Base-by-base conservation (phyloP, 176 grass and related monocot genomes). In the Bonia amplexicaulis region DNA sequence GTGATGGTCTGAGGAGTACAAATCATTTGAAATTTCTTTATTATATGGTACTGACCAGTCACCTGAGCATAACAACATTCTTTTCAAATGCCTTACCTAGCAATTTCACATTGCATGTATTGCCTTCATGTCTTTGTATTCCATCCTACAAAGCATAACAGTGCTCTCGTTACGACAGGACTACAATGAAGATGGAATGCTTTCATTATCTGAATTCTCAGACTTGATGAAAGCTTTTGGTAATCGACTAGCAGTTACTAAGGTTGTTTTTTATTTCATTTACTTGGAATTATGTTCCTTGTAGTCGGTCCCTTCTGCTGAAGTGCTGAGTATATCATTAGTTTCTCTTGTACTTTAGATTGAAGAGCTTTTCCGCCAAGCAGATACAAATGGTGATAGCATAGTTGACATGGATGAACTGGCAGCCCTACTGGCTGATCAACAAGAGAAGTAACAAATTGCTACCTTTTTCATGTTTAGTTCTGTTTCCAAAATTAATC, bases 361-460 rank as follows among this genome's bases (percentile, higher is more conserved):
- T 68, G 91, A 99, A 92, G 96, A 94, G 46, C 87, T 99, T 54
- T 99, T 99, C 71, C 87, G 79, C 62, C 86, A 77, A 87, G 96
- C 91, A 26, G 96, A 99, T 89, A 94, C 80, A 84, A 99, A 99
- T 88, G 82, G 82, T 33, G 93, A 99, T 92, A 91, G 82, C 78
- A 91, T 94, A 81, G 96, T 99, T 89, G 96, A 96, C 83, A 94
- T 99, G 81, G 91, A 96, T 87, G 96, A 99, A 77, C 84, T 99
- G 74, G 84, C 96, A 49, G 83, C 82, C 66, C 84, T 99, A 29
- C 71, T 99, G 26, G 88, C 93, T 70, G 70, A 90, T 92, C 93
- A 94, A 89, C 93, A 96, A 89, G 85, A 99, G 53, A 92, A 88
- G 96, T 99, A 99, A 68, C 64, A 54, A 71, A 71, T 85, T 84